These are phyloP conservation scores for Cryptococcus floricola DNA, from an alignment of 1,284 basidiomycete genomes.

Conservation along the genomic window DNA sequence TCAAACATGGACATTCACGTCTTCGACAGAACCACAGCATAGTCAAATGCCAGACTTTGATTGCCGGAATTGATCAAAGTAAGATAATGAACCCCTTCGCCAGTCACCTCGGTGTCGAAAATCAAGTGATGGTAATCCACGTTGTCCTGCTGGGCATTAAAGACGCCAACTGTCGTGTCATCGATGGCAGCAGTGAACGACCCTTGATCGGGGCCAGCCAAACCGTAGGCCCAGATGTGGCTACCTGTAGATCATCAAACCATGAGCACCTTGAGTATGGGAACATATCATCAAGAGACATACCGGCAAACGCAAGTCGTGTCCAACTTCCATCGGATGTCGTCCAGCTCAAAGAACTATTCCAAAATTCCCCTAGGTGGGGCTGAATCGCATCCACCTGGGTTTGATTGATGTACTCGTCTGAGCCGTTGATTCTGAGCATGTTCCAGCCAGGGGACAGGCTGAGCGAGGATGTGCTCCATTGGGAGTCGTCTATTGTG, in stretches of 20 bases:
- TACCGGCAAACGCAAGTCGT: constrained; percentile 24
- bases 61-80: constrained; percentile 17
- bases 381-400: constrained; percentile 21
- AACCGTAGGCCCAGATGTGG: constrained; percentile 29
- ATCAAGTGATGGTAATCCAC: constrained; percentile 18
- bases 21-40: constrained; percentile 17
- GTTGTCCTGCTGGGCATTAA: constrained; percentile 7
- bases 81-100: constrained; percentile 18
- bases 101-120: constrained; percentile 18
- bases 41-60: constrained; percentile 26
- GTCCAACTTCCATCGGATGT: constrained; percentile 13
- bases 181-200: constrained; percentile 17
- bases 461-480: constrained; percentile 20
- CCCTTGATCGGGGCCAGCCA: constrained; percentile 22
- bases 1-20: too few species aligned
- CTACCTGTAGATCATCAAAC: constrained; percentile 14
- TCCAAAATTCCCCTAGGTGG: constrained; percentile 23
- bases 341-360: constrained; percentile 29
- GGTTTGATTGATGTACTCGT: constrained; percentile 22
- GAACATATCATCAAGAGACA: neutral
- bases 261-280: neutral
- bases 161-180: constrained; percentile 10
- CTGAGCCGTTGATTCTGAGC: constrained; percentile 21
- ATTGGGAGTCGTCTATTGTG: constrained; percentile 37
- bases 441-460: constrained; percentile 36